Evolutionary conservation across 2,329 filamentous ascomycete species (phyloP), one percentile per base, ranked within the genome.

Genomic region (Exophiala mesophila): DNA sequence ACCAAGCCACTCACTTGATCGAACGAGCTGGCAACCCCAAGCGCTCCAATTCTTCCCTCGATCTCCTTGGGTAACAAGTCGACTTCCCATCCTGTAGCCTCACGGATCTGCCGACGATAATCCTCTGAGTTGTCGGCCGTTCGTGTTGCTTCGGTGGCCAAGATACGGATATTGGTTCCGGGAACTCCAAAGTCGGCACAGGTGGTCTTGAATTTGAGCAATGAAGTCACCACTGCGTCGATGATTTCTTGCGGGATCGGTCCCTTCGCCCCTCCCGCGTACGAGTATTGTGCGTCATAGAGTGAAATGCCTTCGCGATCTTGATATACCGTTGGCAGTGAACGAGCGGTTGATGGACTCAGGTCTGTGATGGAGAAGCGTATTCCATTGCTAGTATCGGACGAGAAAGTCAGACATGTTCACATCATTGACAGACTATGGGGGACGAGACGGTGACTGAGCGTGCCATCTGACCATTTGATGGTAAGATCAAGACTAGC

Each of bases 111-210:
- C 0, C 84, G 70, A 2, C 85, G 71, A 64, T 92, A 87, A 1
- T 78, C 74, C 15, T 69, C 69, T 1, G 82, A 80, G 57, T 96
- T 96, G 44, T 76, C 64, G 4, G 89, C 87, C 17, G 80, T 85
- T 32, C 89, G 80, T 61, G 89, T 92, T 3, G 89, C 89, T 63
- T 95, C 89, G 0, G 89, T 96, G 15, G 88, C 89, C 30, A 96
- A 77, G 7, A 95, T 77, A 15, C 77, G 76, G 46, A 90, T 77
- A 50, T 88, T 80, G 1, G 70, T 59, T 0, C 54, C 31, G 1
- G 78, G 78, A 0, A 95, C 86, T 13, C 72, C 71, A 58, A 86
- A 87, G 44, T 82, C 76, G 41, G 72, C 59, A 45, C 88, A 90
- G 38, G 85, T 83, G 18, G 69, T 69, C 47, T 78, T 78, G 69